Conservation (phyloP, 352 stramenopile species). For the Pythium aquatile region DNA sequence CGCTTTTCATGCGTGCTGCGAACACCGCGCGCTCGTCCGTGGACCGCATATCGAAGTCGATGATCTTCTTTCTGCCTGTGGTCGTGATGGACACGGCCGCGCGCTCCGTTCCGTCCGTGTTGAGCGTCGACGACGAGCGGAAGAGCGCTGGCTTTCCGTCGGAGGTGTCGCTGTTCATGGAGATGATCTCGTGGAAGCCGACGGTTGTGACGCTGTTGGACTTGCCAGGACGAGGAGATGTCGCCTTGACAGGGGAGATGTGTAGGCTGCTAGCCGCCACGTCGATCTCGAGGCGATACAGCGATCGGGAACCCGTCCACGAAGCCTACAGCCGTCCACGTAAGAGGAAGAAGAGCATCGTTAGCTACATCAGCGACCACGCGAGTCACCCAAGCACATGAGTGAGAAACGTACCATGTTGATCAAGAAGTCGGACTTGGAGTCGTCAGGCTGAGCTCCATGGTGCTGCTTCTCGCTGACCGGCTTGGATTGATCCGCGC, state of each 20-base stretch:
- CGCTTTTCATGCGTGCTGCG: constrained; percentile 13
- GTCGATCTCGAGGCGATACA: constrained; percentile 41
- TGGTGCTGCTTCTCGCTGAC: constrained; percentile 14
- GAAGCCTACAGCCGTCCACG: constrained; percentile 26
- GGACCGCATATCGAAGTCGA: constrained; percentile 50
- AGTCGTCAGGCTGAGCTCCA: background rate
- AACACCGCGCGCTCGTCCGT: constrained; percentile 36
- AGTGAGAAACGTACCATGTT: constrained; percentile 36
- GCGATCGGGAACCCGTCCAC: constrained; percentile 44
- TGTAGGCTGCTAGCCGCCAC: constrained; percentile 20
- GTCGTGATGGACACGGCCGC: constrained; percentile 28
- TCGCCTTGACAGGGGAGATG: constrained; percentile 32
- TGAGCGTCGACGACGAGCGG: constrained; percentile 29
- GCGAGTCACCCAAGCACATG: background rate
- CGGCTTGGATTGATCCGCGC: constrained; percentile 2
- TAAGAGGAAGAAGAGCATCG: no score
- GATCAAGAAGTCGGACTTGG: constrained; percentile 37
- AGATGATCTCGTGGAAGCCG: constrained; percentile 36
- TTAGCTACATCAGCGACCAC: background rate
- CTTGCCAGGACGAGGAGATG: constrained; percentile 34
- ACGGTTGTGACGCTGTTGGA: constrained; percentile 14
- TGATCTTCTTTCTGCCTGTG: constrained; percentile 25
- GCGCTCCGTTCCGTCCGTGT: constrained; percentile 25
- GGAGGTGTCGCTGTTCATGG: constrained; percentile 31
- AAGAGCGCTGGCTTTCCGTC: constrained; percentile 26